Conservation (phyloP, 1,139 yeast species). For the Hyphopichia pseudoburtonii region DNA sequence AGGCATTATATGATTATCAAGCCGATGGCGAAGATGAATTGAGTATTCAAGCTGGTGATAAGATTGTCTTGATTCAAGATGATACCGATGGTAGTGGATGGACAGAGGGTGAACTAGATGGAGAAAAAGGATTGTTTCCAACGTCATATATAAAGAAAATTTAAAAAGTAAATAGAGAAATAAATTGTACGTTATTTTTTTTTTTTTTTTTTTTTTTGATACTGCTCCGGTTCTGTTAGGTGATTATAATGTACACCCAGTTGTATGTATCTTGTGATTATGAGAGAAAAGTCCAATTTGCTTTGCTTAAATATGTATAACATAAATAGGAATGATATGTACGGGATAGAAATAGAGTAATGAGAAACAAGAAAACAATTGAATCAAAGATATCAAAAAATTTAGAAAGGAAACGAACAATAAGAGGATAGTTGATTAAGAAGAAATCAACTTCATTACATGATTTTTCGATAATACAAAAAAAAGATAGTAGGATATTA, state of each 20-base stretch:
- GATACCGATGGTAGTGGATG: conserved; percentile 91
- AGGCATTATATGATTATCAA: conserved; percentile 74
- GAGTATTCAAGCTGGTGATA: conserved; percentile 70
- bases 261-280: too few relatives aligned
- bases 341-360: background rate
- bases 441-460: background rate
- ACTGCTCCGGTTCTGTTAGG: too few relatives aligned
- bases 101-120: conserved; percentile 89
- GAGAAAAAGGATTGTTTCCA: conserved; percentile 76
- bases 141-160: conserved; percentile 62
- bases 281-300: too few relatives aligned
- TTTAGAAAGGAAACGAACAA: conserved; percentile 7
- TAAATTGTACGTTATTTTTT: background rate
- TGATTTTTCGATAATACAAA: background rate
- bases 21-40: conserved; percentile 88
- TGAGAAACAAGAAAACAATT: background rate
- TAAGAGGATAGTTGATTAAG: background rate
- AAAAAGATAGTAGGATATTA: background rate
- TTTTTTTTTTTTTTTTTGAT: background rate
- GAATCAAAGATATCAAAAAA: conserved; percentile 10
- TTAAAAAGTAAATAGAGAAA: conserved; percentile 11
- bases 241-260: too few relatives aligned
- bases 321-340: background rate
- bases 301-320: too few relatives aligned
- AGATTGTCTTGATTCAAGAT: conserved; percentile 59